phyloP scores from a whole-genome alignment of 768 basidiomycete species.

The Suillus hirtellus region DNA sequence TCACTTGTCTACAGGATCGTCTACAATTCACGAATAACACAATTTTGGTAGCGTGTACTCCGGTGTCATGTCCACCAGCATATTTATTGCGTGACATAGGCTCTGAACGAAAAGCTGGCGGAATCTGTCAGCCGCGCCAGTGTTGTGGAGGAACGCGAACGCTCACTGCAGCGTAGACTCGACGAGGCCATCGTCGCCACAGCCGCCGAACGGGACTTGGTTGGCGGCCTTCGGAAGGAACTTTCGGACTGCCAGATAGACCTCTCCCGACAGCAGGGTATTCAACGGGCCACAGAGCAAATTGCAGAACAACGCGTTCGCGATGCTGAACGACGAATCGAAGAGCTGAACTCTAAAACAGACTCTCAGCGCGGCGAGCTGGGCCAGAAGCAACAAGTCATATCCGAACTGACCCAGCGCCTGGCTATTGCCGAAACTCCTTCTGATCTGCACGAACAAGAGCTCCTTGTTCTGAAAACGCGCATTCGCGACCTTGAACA shows the following conservation, averaged over 20 bases:
- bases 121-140: conserved; percentile 17
- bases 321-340: conserved; percentile 21
- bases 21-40: conserved; percentile 22
- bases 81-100: conserved; percentile 7
- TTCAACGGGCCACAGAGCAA: conserved; percentile 23
- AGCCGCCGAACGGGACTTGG: conserved; percentile 14
- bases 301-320: conserved; percentile 23
- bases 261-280: conserved; percentile 28
- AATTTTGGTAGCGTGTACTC: conserved; percentile 18
- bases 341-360: conserved; percentile 21
- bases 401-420: conserved; percentile 24
- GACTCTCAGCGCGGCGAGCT: conserved; percentile 26
- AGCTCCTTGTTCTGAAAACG: conserved; percentile 21
- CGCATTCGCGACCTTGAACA: conserved; percentile 31
- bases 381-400: conserved; percentile 20
- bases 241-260: conserved; percentile 17
- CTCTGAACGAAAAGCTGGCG: conserved; percentile 19
- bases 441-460: conserved; percentile 29
- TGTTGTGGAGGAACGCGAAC: conserved; percentile 26
- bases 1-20: conserved; percentile 21
- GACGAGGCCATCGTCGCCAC: conserved; percentile 15
- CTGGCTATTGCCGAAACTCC: conserved; percentile 25
- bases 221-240: conserved; percentile 10
- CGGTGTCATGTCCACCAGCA: neutral
- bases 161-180: conserved; percentile 16